Evolutionary conservation across 768 basidiomycete genomes (phyloP).

Genomic region (Kondoa malvinella): DNA sequence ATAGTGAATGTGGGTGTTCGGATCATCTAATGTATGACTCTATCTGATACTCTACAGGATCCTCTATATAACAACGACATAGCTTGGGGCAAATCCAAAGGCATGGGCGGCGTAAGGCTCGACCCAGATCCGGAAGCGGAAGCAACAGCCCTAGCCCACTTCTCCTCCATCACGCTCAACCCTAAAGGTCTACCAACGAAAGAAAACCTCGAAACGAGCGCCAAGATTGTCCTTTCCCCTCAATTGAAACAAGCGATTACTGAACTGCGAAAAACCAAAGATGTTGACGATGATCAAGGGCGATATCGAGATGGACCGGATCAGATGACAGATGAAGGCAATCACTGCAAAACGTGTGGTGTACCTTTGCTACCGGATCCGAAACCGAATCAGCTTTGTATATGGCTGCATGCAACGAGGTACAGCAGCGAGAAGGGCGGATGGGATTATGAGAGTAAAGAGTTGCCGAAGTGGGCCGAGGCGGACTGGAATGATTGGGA

Average conservation of each 20-base stretch:
- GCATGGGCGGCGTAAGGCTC: constrained; percentile 24
- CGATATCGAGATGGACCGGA: constrained; percentile 18
- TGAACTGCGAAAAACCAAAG: constrained; percentile 15
- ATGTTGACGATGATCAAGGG: constrained; percentile 17
- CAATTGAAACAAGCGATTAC: constrained; percentile 10
- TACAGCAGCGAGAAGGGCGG: constrained; percentile 53
- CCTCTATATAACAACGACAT: constrained; percentile 61
- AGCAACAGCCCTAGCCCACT: not conserved
- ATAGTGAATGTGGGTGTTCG: constrained; percentile 60
- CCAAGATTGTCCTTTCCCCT: constrained; percentile 5
- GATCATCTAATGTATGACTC: not conserved
- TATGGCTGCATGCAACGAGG: constrained; percentile 78
- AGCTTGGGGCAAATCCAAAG: constrained; percentile 30
- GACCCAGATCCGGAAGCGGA: constrained; percentile 2
- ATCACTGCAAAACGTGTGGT: constrained; percentile 78
- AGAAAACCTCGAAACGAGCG: constrained; percentile 7
- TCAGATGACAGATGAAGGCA: constrained; percentile 27
- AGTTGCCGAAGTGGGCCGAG: constrained; percentile 72
- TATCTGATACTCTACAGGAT: not conserved
- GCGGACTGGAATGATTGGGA: constrained; percentile 28
- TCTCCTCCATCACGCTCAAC: not conserved
- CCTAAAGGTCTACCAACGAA: not conserved
- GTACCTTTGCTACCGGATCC: constrained; percentile 87
- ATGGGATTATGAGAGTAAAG: constrained; percentile 61
- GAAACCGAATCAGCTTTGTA: constrained; percentile 74